Evolutionary conservation across 148 eudicot genomes (phyloP), one percentile per base, ranked within the genome.

Genomic region (Amaranthus palmeri): DNA sequence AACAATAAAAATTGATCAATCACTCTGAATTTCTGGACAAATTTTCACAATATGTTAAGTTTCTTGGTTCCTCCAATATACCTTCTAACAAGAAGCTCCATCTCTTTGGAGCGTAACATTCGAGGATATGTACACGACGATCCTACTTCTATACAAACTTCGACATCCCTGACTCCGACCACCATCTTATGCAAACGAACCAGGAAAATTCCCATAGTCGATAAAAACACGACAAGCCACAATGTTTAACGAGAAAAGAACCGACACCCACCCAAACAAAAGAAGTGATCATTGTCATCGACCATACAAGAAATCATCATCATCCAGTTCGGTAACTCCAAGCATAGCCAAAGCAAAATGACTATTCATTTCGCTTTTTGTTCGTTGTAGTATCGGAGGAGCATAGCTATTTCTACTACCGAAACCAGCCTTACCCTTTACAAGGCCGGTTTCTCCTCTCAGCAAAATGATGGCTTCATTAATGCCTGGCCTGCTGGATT

Each of bases 291-390:
- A 2, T 51, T 13, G 72, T 90, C 92, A 90, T 67, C 93, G 83
- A 78, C 79, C 75, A 63, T 82, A 82, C 17, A 85, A 66, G 80
- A 80, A 82, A 79, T 89, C 87, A 13, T 83, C 87, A 40, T 89
- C 91, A 9, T 95, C 99, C 42, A 85, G 72, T 10, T 95, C 96
- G 3, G 95, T 77, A 71, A 85, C 97, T 50, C 96, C 97, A 5
- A 92, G 84, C 99, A 95, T 92, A 15, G 99, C 99, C 78, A 95
- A 45, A 45, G 97, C 92, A 66, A 95, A 77, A 79, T 95, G 97
- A 77, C 81, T 80, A 68, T 76, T 92, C 81, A 88, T 84, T 76
- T 89, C 92, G 13, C 85, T 85, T 61, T 73, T 85, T 46, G 89
- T 83, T 73, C 73, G 84, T 61, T 83, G 87, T 8, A 80, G 73